Percentiles rank a stretch among this genome's conserved stretches.
Conservation (phyloP, 108 stramenopile genomes). For the Nitzschia sp. region DNA sequence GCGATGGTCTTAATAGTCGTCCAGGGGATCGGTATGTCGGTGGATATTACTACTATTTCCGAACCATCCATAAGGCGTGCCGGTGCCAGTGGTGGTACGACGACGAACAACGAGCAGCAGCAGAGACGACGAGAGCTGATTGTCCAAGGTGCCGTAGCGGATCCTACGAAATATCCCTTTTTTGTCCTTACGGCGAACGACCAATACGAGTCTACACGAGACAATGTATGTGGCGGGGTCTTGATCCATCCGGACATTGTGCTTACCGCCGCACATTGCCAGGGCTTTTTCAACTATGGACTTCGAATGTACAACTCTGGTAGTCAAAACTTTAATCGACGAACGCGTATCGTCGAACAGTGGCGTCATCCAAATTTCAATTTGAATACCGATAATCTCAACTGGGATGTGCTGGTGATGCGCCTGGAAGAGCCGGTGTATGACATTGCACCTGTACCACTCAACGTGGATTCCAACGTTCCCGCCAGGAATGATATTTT, state of each 20-base stretch:
- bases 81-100: too few species aligned
- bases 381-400: slow-evolving; percentile 4
- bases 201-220: not conserved
- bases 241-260: slow-evolving; percentile 42
- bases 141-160: slow-evolving; percentile 9
- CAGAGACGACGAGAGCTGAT: not conserved
- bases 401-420: slow-evolving; percentile 32
- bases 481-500: slow-evolving; percentile 1
- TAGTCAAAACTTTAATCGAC: not conserved
- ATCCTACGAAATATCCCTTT: slow-evolving; percentile 3
- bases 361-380: slow-evolving; percentile 24
- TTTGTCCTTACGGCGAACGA: slow-evolving; percentile 13
- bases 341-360: slow-evolving; percentile 4
- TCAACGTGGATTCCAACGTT: slow-evolving; percentile 20
- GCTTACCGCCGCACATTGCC: slow-evolving; percentile 44
- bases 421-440: slow-evolving; percentile 13
- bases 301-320: slow-evolving; percentile 6
- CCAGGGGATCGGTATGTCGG: too few species aligned
- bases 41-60: too few species aligned
- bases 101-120: too few species aligned
- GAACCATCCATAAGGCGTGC: too few species aligned
- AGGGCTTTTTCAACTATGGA: slow-evolving; percentile 27
- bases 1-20: too few species aligned
- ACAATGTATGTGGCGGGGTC: slow-evolving; percentile 28
- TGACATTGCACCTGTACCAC: slow-evolving; percentile 13